These are phyloP conservation scores for Malus sylvestris DNA, from an alignment of 306 rosid species.

Conservation along the genomic window DNA sequence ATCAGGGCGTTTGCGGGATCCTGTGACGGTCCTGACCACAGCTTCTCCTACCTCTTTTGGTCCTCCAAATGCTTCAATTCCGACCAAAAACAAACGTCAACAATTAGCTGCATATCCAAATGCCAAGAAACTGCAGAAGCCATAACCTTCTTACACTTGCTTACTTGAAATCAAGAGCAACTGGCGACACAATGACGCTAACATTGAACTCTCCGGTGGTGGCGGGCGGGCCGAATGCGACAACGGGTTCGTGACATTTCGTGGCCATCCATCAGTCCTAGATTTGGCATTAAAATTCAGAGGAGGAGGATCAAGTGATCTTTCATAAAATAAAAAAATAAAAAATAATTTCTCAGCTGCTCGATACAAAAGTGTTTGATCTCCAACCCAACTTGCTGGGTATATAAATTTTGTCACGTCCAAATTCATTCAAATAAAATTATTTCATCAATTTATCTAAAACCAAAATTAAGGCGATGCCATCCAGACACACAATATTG, in stretches of 20 bases:
- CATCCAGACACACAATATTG: background rate
- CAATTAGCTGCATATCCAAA: background rate
- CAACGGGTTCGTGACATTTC: constrained; percentile 58
- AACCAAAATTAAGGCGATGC: too few relatives aligned
- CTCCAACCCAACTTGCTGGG: constrained; percentile 92
- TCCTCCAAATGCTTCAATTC: constrained; percentile 89
- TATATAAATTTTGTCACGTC: constrained; percentile 62
- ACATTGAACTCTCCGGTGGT: constrained; percentile 86
- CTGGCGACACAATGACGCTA: constrained; percentile 72
- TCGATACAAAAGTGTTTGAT: constrained; percentile 68
- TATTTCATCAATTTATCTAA: background rate
- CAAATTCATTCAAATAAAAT: background rate
- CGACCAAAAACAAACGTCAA: constrained; percentile 11
- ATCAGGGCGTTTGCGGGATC: constrained; percentile 50
- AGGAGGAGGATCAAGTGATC: constrained; percentile 77
- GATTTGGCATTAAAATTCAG: constrained; percentile 13
- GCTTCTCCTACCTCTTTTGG: constrained; percentile 86
- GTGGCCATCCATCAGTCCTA: constrained; percentile 24
- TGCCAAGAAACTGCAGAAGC: background rate
- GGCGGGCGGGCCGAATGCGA: constrained; percentile 86
- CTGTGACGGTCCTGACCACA: constrained; percentile 50
- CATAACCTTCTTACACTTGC: background rate
- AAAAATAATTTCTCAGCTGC: constrained; percentile 41
- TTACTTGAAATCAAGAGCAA: constrained; percentile 77
- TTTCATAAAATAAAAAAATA: too few relatives aligned